phyloP scores from a whole-genome alignment of 169 alveolate species.

The Cytauxzoon felis region DNA sequence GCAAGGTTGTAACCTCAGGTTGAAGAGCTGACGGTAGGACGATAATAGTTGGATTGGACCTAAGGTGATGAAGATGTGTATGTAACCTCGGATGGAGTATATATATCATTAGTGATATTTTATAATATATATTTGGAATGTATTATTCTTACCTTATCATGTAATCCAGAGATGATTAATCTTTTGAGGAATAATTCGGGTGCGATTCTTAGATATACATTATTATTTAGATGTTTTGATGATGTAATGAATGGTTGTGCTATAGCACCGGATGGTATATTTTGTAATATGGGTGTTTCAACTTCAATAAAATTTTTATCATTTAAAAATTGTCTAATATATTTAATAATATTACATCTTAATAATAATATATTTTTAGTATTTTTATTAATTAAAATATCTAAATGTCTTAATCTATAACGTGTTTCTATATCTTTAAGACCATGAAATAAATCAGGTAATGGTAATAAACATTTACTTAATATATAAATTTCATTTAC shows the following conservation, averaged over 20 bases:
- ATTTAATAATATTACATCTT: conserved; percentile 79
- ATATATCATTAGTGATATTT: too few relatives aligned
- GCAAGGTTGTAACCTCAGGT: too few relatives aligned
- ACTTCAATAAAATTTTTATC: conserved; percentile 94
- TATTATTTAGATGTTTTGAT: conserved; percentile 94
- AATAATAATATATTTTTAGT: conserved; percentile 74
- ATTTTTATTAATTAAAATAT: conserved; percentile 88
- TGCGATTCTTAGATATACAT: conserved; percentile 96
- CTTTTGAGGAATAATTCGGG: conserved; percentile 98
- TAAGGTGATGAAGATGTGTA: too few relatives aligned
- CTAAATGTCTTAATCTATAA: conserved; percentile 94
- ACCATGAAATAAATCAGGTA: conserved; percentile 91
- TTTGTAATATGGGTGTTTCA: conserved; percentile 98
- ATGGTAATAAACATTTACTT: conserved; percentile 94
- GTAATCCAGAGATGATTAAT: conserved; percentile 96
- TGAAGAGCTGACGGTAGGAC: too few relatives aligned
- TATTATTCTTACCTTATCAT: too few relatives aligned
- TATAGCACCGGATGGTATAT: conserved; percentile 83
- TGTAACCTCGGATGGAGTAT: too few relatives aligned
- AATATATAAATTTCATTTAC: conserved; percentile 83
- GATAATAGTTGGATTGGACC: too few relatives aligned
- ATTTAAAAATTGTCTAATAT: conserved; percentile 83
- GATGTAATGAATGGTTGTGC: conserved; percentile 98
- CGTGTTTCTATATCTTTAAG: conserved; percentile 92
- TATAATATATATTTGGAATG: too few relatives aligned